phyloP scores from a whole-genome alignment of 139 green algal genomes.

The Picochlorum sp. region DNA sequence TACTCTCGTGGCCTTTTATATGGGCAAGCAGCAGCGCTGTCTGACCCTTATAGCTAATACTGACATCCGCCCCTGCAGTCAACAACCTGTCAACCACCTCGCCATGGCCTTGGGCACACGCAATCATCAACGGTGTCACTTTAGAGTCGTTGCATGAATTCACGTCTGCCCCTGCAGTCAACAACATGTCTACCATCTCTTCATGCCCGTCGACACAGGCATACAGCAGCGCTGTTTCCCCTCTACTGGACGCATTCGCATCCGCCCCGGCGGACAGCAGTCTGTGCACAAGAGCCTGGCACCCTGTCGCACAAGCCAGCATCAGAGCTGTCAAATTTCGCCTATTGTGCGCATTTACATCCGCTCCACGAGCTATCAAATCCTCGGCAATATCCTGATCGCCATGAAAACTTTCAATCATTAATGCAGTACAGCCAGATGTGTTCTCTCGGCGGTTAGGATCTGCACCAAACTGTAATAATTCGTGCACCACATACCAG shows the following conservation, averaged over 20 bases:
- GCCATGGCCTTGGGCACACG: background rate
- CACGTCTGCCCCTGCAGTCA: background rate
- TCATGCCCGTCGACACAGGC: no score
- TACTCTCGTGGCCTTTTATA: no score
- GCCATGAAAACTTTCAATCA: background rate
- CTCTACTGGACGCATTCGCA: background rate
- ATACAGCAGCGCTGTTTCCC: no score
- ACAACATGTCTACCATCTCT: no score
- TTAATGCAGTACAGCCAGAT: background rate
- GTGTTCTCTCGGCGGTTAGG: background rate
- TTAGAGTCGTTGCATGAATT: background rate
- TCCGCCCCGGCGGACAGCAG: background rate
- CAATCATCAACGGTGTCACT: background rate
- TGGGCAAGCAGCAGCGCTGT: no score
- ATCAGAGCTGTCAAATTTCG: no score
- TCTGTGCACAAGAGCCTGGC: no score
- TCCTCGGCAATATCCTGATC: background rate
- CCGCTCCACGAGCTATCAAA: background rate
- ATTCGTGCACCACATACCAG: background rate
- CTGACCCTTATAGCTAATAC: no score
- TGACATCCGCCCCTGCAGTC: background rate
- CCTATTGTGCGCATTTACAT: background rate
- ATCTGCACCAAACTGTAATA: background rate
- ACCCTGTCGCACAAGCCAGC: no score
- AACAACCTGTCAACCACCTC: background rate